Base-by-base conservation (phyloP, 2,329 filamentous ascomycete genomes). In the Talaromyces sp. region DNA sequence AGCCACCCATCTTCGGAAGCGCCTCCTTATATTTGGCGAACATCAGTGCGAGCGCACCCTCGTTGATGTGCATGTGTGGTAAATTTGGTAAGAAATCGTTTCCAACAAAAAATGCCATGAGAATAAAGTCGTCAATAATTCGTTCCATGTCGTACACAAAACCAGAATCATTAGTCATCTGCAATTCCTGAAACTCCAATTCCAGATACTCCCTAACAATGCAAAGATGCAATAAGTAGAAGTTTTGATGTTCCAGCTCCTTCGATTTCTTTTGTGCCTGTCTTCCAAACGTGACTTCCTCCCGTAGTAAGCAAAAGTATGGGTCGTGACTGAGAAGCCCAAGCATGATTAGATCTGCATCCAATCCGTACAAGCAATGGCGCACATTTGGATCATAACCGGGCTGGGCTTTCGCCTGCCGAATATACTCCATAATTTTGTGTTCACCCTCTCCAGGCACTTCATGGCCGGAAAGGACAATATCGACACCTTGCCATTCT, bases 361-460 rank as follows among this genome's bases (percentile, higher is more conserved):
- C 95, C 57, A 99, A 84, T 25, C 96, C 96, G 78, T 99, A 99
- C 66, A 99, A 83, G 77, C 96, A 99, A 78, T 99, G 95, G 63
- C 95, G 91, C 66, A 96, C 86, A 72, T 99, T 98, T 57, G 91
- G 85, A 75, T 96, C 88, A 77, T 99, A 99, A 66, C 88, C 86
- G 1, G 91, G 91, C 77, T 99, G 95, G 56, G 93, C 92, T 82
- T 98, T 98, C 66, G 95, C 91, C 77, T 96, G 91, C 69, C 95
- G 90, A 76, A 99, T 99, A 77, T 99, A 99, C 78, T 99, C 96
- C 95, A 99, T 99, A 78, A 99, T 96, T 81, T 99, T 99, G 82
- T 99, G 95, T 78, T 99, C 95, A 70, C 95, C 95, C 79, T 99
- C 96, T 70, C 95, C 95, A 6, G 95, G 95, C 28, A 98, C 93